Base-by-base conservation (phyloP, 2,329 filamentous ascomycete species). In the Diaporthe citrichinensis region DNA sequence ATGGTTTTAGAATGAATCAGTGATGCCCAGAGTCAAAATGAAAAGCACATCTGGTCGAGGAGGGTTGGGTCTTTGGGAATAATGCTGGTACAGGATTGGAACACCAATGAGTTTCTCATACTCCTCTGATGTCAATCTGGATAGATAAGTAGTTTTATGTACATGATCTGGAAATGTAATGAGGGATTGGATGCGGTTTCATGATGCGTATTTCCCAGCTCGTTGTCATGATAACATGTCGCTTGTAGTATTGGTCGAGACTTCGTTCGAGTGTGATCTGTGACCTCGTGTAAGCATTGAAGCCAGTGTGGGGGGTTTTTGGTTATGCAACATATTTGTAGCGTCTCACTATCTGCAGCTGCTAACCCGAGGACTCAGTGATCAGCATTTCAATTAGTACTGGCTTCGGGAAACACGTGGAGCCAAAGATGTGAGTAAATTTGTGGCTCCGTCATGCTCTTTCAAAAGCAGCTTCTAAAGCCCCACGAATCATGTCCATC, bases 81-180 rank as follows among this genome's bases (percentile, higher is more conserved):
- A 49, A 67, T 73, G 2, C 46, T 57, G 49, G 39, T 41, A 55
- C 34, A 39, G 69, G 59, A 58, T 61, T 36, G 69, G n/a, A 55
- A 39, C 49, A 55, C 49, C 36, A 44, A 55, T 41, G 20, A 25
- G 51, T 28, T 51, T 67, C 67, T n/a, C 58, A 69, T 71, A 41
- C 59, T 71, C 44, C 46, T 28, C 44, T 57, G 61, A 39, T 67
- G 31, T 73, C 41, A 49, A 71, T 69, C 49, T 55, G 78, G 81
- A 81, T 85, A 87, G 84, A 86, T 84, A 83, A 81, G 80, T 85
- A 82, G 82, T 81, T 85, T 85, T 72, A 81, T 86, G 83, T 86
- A 86, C 81, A 86, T 86, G 82, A 81, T 79, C 79, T 80, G 55
- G 65, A 31, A 57, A 61, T 61, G 25, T 73, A 73, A 75, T 73